Base-by-base conservation (phyloP, 352 stramenopile species). In the Thraustochytrium sp. region DNA sequence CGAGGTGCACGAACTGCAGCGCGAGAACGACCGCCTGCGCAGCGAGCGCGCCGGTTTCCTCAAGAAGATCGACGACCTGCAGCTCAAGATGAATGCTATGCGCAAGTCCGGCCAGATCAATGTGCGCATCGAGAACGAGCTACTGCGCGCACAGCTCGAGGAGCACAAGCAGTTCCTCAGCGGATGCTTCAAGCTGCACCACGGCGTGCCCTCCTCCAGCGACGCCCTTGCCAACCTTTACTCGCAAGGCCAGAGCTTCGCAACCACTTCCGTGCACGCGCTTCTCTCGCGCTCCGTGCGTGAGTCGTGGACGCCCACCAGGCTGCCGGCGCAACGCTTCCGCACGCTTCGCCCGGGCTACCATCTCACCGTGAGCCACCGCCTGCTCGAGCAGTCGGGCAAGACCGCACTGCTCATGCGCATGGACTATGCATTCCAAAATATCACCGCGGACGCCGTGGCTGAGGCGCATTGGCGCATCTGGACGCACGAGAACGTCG, bases 151-250 rank as follows among this genome's bases (percentile, higher is more conserved):
- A 11, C 68, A 80, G 38, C 68, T 80, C 0, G 36, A 64, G n/a
- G 68, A 80, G 68, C 68, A 80, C 68, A 80, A 80, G 38, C 21
- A 18, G 5, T 80, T 80, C 26, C 68, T 80, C 46, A 61, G 68
- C 51, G 46, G 44, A 18, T 80, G 68, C 53, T 80, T 80, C 51
- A 61, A 80, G 68, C 68, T 80, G 4, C 68, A 80, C 26, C 68
- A 80, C 42, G 68, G 68, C 31, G 5, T 80, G 9, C 68, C 68
- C 5, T 48, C 48, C 68, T 16, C 44, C 16, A 5, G 26, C 51
- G 42, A 65, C 2, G 40, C 68, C 42, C 11, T 80, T 18, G 9
- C 76, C 5, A 18, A 68, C 23, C 34, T 80, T 8, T 26, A 80
- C 68, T n/a, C 31, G 38, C 42, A 80, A 44, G 68, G 68, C 11